Percentiles rank a stretch among this genome's conserved stretches.
These are phyloP conservation scores for Talaromyces sp. DNA, from an alignment of 2,329 filamentous ascomycete genomes.

Conservation along the genomic window DNA sequence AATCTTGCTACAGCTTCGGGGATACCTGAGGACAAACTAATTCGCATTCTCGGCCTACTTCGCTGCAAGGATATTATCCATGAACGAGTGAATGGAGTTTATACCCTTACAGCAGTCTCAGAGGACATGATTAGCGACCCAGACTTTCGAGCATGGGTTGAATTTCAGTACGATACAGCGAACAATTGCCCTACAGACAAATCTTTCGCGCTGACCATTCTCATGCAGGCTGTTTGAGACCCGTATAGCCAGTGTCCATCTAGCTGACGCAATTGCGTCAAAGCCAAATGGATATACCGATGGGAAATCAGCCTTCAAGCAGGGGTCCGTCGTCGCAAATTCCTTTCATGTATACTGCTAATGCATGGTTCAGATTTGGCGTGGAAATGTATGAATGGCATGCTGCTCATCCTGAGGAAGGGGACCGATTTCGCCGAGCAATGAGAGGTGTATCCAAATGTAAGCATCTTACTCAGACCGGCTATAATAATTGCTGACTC, in stretches of 20 bases:
- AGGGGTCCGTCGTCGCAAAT: background rate
- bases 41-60: background rate
- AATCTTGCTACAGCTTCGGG: background rate
- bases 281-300: background rate
- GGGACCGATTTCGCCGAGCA: slow-evolving; percentile 12
- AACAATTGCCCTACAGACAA: background rate
- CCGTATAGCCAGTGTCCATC: background rate
- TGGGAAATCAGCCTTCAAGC: background rate
- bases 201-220: background rate
- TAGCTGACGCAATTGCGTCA: background rate
- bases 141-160: background rate
- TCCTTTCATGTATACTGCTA: background rate
- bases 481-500: background rate
- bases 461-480: slow-evolving; percentile 1
- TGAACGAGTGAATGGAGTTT: background rate
- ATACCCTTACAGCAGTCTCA: background rate
- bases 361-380: slow-evolving; percentile 15
- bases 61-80: background rate
- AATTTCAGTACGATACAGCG: background rate
- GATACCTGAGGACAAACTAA: background rate
- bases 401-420: slow-evolving; percentile 16
- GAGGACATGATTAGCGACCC: background rate
- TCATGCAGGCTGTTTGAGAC: background rate
- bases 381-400: slow-evolving; percentile 19
- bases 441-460: slow-evolving; percentile 18